These are phyloP conservation scores for Penicillium frequentans DNA, from an alignment of 2,329 filamentous ascomycete genomes.

Conservation along the genomic window DNA sequence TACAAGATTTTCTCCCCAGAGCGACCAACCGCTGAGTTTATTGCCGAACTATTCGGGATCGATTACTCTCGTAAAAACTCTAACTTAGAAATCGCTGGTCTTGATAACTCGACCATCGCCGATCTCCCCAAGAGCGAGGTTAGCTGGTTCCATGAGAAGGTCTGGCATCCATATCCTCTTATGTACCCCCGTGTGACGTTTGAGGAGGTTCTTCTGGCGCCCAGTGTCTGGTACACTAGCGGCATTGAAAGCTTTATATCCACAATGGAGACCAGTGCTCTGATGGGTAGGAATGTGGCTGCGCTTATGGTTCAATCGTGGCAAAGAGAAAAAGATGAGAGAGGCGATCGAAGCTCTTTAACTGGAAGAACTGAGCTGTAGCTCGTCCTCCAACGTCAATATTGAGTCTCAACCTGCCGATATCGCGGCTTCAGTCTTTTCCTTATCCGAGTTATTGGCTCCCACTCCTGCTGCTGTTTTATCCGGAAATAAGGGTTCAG, in stretches of 20 bases:
- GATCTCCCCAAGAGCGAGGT: slow-evolving; percentile 50
- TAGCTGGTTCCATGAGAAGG: slow-evolving; percentile 74
- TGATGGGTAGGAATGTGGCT: slow-evolving; percentile 72
- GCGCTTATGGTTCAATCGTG: slow-evolving; percentile 58
- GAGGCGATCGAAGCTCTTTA: background rate
- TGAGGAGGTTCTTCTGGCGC: slow-evolving; percentile 69
- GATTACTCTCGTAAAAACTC: slow-evolving; percentile 22
- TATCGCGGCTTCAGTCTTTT: background rate
- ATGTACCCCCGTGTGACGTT: slow-evolving; percentile 84
- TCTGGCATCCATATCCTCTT: slow-evolving; percentile 84
- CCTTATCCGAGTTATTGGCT: background rate
- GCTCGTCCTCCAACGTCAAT: background rate
- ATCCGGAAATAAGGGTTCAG: background rate
- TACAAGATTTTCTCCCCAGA: slow-evolving; percentile 68
- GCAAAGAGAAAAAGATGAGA: slow-evolving; percentile 31
- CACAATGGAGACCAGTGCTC: slow-evolving; percentile 92
- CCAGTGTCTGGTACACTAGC: slow-evolving; percentile 56
- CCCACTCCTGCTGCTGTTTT: background rate
- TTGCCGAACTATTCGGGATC: slow-evolving; percentile 51
- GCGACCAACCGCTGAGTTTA: slow-evolving; percentile 47
- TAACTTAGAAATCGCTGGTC: background rate
- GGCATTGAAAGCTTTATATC: slow-evolving; percentile 91
- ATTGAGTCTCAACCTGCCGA: background rate
- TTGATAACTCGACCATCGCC: slow-evolving; percentile 28
- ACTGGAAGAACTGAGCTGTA: slow-evolving; percentile 14